These are phyloP conservation scores for Alnus rubra DNA, from an alignment of 306 rosid genomes.

Conservation along the genomic window DNA sequence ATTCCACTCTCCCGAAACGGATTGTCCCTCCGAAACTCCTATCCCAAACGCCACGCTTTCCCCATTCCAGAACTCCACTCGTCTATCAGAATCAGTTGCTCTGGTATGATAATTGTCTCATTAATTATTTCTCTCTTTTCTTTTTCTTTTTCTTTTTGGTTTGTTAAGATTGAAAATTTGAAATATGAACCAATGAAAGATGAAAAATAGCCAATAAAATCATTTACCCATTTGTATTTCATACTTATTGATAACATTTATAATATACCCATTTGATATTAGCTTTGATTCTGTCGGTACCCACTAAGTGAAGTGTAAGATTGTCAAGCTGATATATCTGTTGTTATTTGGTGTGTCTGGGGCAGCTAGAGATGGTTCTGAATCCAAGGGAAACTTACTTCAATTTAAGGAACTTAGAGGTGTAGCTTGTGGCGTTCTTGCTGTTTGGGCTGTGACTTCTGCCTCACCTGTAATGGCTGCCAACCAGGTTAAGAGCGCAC, in stretches of 20 bases:
- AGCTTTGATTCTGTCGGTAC: slow-evolving; percentile 12
- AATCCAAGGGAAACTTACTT: slow-evolving; percentile 33
- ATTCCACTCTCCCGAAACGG: slow-evolving; percentile 51
- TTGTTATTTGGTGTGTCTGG: slow-evolving; percentile 18
- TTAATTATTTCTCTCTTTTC: background rate
- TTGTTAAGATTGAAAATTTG: background rate
- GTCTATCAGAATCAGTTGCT: slow-evolving; percentile 43
- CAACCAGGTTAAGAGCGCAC: slow-evolving; percentile 51
- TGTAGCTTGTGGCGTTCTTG: slow-evolving; percentile 81
- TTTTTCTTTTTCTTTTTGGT: background rate
- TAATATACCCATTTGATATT: background rate
- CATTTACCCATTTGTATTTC: background rate
- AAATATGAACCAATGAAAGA: background rate
- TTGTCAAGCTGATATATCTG: background rate
- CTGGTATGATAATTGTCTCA: slow-evolving; percentile 33
- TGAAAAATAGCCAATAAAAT: background rate
- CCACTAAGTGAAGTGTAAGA: background rate
- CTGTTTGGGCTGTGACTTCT: slow-evolving; percentile 66
- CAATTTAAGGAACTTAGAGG: slow-evolving; percentile 44
- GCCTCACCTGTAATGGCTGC: slow-evolving; percentile 85
- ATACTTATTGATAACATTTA: background rate
- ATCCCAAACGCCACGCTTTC: slow-evolving; percentile 38
- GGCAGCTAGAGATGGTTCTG: slow-evolving; percentile 48
- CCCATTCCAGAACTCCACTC: slow-evolving; percentile 20
- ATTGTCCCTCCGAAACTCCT: slow-evolving; percentile 34